phyloP scores from a whole-genome alignment of 768 basidiomycete genomes.

The Solioccasus polychromus region DNA sequence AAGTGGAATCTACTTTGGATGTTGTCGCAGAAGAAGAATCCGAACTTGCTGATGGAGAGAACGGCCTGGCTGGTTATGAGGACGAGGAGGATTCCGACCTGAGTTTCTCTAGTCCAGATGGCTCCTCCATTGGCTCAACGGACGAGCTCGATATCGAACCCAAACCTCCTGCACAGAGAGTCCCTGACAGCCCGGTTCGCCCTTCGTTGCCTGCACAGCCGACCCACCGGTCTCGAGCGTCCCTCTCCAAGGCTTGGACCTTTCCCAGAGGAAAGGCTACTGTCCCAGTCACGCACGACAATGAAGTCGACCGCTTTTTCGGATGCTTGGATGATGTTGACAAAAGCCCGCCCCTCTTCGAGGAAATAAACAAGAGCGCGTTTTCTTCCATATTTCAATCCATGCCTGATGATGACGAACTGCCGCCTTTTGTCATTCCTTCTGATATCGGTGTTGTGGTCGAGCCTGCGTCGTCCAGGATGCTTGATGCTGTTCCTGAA shows the following conservation, averaged over 20 bases:
- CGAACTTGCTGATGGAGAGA: slow-evolving; percentile 42
- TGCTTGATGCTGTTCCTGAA: slow-evolving; percentile 41
- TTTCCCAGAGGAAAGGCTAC: slow-evolving; percentile 45
- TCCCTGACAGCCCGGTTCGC: slow-evolving; percentile 1
- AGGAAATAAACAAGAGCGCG: slow-evolving; percentile 55
- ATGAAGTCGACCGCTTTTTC: slow-evolving; percentile 76
- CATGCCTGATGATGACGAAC: slow-evolving; percentile 45
- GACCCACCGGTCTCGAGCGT: slow-evolving; percentile 34
- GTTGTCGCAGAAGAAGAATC: slow-evolving; percentile 56
- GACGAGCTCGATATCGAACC: slow-evolving; percentile 39
- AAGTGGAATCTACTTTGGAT: slow-evolving; percentile 49
- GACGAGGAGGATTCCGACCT: slow-evolving; percentile 63
- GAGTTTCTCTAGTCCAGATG: slow-evolving; percentile 40
- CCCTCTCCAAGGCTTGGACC: slow-evolving; percentile 68
- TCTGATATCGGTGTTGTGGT: slow-evolving; percentile 42
- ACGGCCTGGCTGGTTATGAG: slow-evolving; percentile 64
- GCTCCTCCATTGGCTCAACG: slow-evolving; percentile 54
- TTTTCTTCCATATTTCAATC: slow-evolving; percentile 54
- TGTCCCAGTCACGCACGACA: slow-evolving; percentile 23
- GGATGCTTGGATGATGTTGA: slow-evolving; percentile 60
- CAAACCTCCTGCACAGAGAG: slow-evolving; percentile 13
- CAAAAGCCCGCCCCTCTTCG: slow-evolving; percentile 43
- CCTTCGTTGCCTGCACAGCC: slow-evolving; percentile 14
- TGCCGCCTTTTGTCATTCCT: slow-evolving; percentile 51
- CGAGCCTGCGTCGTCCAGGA: slow-evolving; percentile 25